These are phyloP conservation scores for Leccinum huronense DNA, from an alignment of 1,284 basidiomycete species.

Conservation along the genomic window DNA sequence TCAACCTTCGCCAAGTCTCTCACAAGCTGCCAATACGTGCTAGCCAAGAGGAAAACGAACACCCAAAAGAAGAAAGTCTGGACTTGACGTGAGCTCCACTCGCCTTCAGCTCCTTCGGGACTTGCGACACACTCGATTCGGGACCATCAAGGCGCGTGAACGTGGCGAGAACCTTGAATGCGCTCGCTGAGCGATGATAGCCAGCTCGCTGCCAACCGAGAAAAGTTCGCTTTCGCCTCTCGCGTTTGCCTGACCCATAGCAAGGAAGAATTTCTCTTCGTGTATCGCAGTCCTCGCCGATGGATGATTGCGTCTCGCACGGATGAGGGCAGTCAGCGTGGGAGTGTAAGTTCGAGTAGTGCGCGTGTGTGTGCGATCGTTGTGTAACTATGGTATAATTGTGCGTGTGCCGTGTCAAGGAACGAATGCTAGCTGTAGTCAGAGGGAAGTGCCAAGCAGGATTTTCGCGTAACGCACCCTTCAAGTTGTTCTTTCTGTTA, in stretches of 20 bases:
- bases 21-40: constrained; percentile 89
- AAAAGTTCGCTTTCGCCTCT: no score
- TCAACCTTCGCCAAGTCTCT: constrained; percentile 72
- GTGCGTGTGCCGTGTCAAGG: not conserved
- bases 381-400: no score
- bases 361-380: not conserved
- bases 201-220: no score
- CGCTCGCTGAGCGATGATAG: no score
- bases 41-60: constrained; percentile 91
- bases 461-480: not conserved
- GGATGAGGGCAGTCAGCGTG: no score
- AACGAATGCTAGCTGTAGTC: not conserved
- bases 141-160: no score
- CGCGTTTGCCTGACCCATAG: no score
- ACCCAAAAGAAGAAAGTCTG: constrained; percentile 90
- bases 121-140: no score
- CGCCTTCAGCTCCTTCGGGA: not conserved
- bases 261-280: no score
- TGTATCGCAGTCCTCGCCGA: no score
- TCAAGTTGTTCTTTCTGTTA: not conserved
- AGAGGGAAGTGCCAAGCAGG: not conserved
- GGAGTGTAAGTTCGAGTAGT: not conserved
- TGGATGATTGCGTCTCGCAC: no score
- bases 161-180: no score
- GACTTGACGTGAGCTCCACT: constrained; percentile 11